Evolutionary conservation across 75 land plant species (phyloP), one percentile per base, ranked within the genome.

Genomic region (Pinus taeda): DNA sequence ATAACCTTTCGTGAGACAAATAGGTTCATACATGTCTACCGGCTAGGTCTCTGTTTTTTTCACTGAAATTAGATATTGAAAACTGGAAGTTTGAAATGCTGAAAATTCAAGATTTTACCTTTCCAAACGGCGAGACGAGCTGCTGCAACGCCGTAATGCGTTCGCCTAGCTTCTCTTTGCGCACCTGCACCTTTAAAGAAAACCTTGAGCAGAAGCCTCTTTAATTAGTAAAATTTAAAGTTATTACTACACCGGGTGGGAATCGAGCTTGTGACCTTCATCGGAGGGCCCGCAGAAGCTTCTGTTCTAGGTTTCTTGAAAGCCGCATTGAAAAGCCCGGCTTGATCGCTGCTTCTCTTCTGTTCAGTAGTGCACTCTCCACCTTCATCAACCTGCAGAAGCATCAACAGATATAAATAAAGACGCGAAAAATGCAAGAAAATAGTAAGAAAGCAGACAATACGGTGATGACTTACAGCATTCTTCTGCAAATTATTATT

Each of bases 41-140:
- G 62, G 2, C 2, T 15, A 60, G 62, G 62, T 22, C 0, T 59
- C 11, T 33, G 4, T 0, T 60, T 22, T 60, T 60, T 60, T 2
- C 55, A n/a, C 55, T 49, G 55, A 49, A 49, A 49, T 49, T 1
- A 49, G 1, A 11, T 26, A 8, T 75, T 4, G 26, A 11, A 14
- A 7, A 3, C 17, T 65, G n/a, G n/a, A 20, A 39, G 66, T 30
- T 3, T 39, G 30, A 15, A 17, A 59, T 15, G 39, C 13, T 12
- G 29, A 20, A 36, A 42, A 70, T 26, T 14, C 20, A 56, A 29
- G 65, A 37, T 39, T 26, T 20, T 22, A 89, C 91, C 91, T 87
- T 90, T 24, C 92, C 92, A 60, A 75, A 90, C 29, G 92, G 92
- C 45, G 90, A 87, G 4, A 90, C 92, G 29, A 90, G 87, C 76